Conservation (phyloP, 192 early-diverging fungal genomes). For the Diversispora epigaea region DNA sequence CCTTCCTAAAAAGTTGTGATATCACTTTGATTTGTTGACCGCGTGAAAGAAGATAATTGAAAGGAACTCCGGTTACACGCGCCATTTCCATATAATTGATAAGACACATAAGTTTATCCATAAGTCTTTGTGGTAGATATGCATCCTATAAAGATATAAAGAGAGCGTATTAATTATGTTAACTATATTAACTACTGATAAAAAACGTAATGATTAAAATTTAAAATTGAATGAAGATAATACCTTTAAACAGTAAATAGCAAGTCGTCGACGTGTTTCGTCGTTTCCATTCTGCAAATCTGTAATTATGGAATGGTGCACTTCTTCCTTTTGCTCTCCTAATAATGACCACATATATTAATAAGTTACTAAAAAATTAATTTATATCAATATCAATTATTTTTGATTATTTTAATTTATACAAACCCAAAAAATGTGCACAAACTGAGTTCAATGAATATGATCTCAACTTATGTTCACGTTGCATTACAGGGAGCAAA, state of each 20-base stretch:
- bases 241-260: conserved; percentile 94
- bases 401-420: not conserved
- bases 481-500: conserved; percentile 89
- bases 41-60: conserved; percentile 89
- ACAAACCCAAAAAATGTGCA: conserved; percentile 84
- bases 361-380: not conserved
- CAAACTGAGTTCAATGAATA: conserved; percentile 96
- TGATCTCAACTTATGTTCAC: conserved; percentile 93
- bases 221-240: not conserved
- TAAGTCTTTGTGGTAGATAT: conserved; percentile 84
- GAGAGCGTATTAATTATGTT: not conserved
- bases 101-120: conserved; percentile 97
- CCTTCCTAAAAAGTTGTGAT: conserved; percentile 91
- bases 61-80: conserved; percentile 93
- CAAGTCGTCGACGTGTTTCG: conserved; percentile 91
- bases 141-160: conserved; percentile 69
- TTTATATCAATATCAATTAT: not conserved
- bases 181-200: not conserved
- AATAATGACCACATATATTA: not conserved
- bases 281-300: conserved; percentile 94
- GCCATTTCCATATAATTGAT: conserved; percentile 99
- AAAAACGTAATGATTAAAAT: not conserved
- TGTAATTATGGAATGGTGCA: conserved; percentile 97
- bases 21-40: conserved; percentile 99
- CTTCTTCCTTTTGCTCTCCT: conserved; percentile 99